A percentile compares a stretch with the other conserved stretches of the same genome.
phyloP scores from a whole-genome alignment of 2,329 filamentous ascomycete species.

The Xylariaceae sp. region DNA sequence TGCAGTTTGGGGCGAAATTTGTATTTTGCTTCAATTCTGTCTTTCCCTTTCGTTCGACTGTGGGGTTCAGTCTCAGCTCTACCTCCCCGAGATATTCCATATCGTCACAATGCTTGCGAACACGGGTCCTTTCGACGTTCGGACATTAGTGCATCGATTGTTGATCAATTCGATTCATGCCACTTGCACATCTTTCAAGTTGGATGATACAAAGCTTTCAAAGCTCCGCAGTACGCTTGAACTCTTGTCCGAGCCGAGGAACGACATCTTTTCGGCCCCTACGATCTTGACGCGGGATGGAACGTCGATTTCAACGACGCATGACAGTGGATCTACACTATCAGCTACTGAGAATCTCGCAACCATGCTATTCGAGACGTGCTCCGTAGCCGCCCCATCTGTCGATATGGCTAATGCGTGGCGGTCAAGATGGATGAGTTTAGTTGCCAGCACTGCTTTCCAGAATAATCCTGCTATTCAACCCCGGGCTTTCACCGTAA shows the following conservation, averaged over 20 bases:
- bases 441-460: conserved; percentile 72
- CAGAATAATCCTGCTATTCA: conserved; percentile 74
- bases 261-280: conserved; percentile 59
- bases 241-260: conserved; percentile 60
- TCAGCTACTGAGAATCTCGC: conserved; percentile 64
- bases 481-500: conserved; percentile 69
- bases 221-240: conserved; percentile 60
- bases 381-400: conserved; percentile 64
- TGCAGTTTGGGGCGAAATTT: conserved; percentile 70
- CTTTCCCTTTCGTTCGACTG: conserved; percentile 69
- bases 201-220: conserved; percentile 61
- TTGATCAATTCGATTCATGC: conserved; percentile 70
- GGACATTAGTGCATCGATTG: conserved; percentile 63
- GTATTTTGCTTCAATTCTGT: conserved; percentile 67
- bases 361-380: conserved; percentile 64
- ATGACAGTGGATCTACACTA: conserved; percentile 56
- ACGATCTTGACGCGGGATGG: conserved; percentile 52
- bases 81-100: conserved; percentile 70
- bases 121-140: conserved; percentile 60
- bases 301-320: conserved; percentile 55
- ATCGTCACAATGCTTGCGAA: conserved; percentile 72
- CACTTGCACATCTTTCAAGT: conserved; percentile 64
- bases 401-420: conserved; percentile 68
- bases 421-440: conserved; percentile 73
- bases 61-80: conserved; percentile 68